These are phyloP conservation scores for Petunia axillaris DNA, from an alignment of 257 asterid species.

Conservation along the genomic window DNA sequence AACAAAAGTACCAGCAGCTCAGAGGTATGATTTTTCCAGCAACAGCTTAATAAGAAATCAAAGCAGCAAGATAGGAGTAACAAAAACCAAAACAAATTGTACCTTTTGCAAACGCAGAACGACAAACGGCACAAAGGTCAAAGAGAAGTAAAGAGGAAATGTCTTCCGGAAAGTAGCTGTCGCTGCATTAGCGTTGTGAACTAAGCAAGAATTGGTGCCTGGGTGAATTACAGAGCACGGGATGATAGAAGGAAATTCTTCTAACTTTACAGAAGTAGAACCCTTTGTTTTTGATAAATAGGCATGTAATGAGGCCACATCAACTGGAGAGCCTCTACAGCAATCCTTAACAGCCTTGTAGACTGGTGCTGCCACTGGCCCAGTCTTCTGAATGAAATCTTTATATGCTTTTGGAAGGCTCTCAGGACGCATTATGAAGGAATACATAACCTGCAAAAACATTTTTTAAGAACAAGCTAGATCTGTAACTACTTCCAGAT, in stretches of 20 bases:
- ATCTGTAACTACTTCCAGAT: constrained; percentile 16
- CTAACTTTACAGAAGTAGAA: constrained; percentile 59
- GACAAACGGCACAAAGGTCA: constrained; percentile 96
- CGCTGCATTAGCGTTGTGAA: constrained; percentile 81
- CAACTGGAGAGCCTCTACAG: constrained; percentile 93
- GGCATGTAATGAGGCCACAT: constrained; percentile 66
- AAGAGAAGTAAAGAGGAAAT: constrained; percentile 94
- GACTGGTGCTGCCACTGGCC: constrained; percentile 94
- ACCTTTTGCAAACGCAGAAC: constrained; percentile 97
- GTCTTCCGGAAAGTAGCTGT: constrained; percentile 91
- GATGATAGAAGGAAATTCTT: constrained; percentile 72
- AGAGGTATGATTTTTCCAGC: neutral
- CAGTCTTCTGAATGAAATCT: constrained; percentile 98
- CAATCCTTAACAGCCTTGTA: constrained; percentile 97
- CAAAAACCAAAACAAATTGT: constrained; percentile 31
- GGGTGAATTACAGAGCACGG: constrained; percentile 96
- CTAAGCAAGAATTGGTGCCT: constrained; percentile 70
- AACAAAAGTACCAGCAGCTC: constrained; percentile 18
- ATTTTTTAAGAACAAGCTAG: neutral
- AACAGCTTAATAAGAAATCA: constrained; percentile 7
- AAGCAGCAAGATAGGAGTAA: neutral
- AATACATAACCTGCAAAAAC: constrained; percentile 82
- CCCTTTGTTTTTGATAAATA: constrained; percentile 56
- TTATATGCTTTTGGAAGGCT: constrained; percentile 95
- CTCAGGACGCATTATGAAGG: constrained; percentile 99